Evolutionary conservation across 2,329 filamentous ascomycete genomes (phyloP).

Genomic region (Penicillium sp.): DNA sequence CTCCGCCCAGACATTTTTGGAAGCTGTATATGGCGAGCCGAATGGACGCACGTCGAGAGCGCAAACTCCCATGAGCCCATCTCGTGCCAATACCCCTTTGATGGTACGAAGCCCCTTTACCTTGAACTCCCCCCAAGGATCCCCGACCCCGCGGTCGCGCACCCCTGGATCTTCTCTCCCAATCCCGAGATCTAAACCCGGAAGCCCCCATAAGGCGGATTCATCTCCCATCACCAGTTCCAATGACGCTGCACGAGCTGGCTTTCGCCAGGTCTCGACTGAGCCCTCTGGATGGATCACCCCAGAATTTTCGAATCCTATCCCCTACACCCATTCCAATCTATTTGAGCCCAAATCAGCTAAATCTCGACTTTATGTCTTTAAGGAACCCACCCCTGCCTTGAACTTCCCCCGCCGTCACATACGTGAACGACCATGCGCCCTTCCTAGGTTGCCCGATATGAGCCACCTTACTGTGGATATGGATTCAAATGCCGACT

Average conservation of each 20-base stretch:
- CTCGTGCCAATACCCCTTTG: constrained; percentile 44
- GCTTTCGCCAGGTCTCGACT: constrained; percentile 1
- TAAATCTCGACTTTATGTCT: constrained; percentile 37
- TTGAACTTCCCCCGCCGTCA: constrained; percentile 56
- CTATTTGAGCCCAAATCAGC: constrained; percentile 27
- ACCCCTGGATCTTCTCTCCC: constrained; percentile 15
- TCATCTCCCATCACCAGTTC: not conserved
- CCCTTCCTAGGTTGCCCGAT: constrained; percentile 70
- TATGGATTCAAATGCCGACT: constrained; percentile 69
- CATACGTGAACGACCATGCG: constrained; percentile 66
- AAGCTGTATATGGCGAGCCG: constrained; percentile 69
- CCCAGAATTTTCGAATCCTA: constrained; percentile 15
- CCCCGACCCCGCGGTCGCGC: constrained; percentile 14
- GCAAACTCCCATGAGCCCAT: constrained; percentile 62
- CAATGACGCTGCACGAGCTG: constrained; percentile 8
- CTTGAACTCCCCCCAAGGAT: constrained; percentile 21
- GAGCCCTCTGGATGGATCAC: constrained; percentile 13
- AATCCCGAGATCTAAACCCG: constrained; percentile 7
- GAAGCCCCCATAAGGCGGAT: constrained; percentile 11
- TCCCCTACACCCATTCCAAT: constrained; percentile 27
- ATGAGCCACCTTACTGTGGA: constrained; percentile 67
- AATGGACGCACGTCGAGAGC: constrained; percentile 61
- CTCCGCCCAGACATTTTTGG: constrained; percentile 72
- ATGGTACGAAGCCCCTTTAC: constrained; percentile 41
- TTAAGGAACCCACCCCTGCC: constrained; percentile 57